Base-by-base conservation (phyloP, 306 rosid species). In the Castanea mollissima region DNA sequence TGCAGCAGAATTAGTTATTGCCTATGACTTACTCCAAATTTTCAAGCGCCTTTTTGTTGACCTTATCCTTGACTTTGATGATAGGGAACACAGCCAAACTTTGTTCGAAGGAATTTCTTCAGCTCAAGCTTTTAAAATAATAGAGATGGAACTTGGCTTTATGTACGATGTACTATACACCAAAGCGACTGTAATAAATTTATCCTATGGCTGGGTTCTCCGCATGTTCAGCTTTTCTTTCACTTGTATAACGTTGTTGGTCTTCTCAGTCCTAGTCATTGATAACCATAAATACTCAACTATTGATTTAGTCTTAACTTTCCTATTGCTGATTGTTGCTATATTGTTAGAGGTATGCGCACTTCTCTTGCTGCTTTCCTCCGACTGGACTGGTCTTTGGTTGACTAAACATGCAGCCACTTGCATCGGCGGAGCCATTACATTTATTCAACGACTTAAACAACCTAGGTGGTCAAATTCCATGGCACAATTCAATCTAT, bases 401-500 rank as follows among this genome's bases (percentile, higher is more conserved):
- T 59, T 32, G 10, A 35, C 65, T 27, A 73, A 52, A 12, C 76
- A 51, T 7, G 55, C 5, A 29, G 29, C 5, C n/a, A 5, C 13
- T 13, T 8, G 2, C 7, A 4, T 73, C n/a, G n/a, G n/a, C n/a
- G n/a, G n/a, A 55, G 52, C 76, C 25, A 54, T 73, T 27, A 1
- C 76, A 29, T 16, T 3, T 7, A 16, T 73, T 1, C 49, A 3
- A 31, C 38, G 0, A 10, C 6, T 0, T 16, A 5, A 18, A 52
- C 10, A 12, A 12, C n/a, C 41, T 18, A 74, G 78, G 31, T 74
- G 78, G 78, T 74, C 78, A 4, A n/a, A 74, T n/a, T 9, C 5
- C 19, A 58, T 74, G 68, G 11, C 32, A 2, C 54, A 34, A 0
- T 56, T 55, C 68, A 74, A 32, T 56, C 18, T 74, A 0, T 3